These are phyloP conservation scores for Aschersonia sp. DNA, from an alignment of 2,329 filamentous ascomycete genomes.

Conservation along the genomic window DNA sequence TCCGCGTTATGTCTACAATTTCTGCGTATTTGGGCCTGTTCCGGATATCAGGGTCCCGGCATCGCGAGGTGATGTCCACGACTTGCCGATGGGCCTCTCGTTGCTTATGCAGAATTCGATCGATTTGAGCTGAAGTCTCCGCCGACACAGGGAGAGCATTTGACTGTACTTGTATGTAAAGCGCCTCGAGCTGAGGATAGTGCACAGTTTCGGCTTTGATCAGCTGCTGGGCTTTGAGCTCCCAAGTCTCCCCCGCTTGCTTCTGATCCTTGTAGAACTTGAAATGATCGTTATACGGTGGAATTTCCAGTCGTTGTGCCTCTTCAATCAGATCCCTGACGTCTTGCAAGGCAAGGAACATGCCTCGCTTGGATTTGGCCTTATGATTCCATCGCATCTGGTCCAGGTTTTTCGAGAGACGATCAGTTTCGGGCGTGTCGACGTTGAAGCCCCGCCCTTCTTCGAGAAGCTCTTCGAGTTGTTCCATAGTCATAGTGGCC, in stretches of 20 bases:
- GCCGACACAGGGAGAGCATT: conserved; percentile 65
- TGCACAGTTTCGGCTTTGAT: conserved; percentile 86
- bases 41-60: conserved; percentile 57
- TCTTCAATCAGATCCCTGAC: conserved; percentile 67
- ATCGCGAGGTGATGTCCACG: conserved; percentile 64
- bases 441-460: conserved; percentile 81
- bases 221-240: conserved; percentile 81
- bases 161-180: conserved; percentile 65
- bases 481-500: conserved; percentile 46
- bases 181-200: conserved; percentile 84
- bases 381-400: conserved; percentile 82
- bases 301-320: conserved; percentile 63
- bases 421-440: conserved; percentile 78
- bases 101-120: conserved; percentile 90
- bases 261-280: conserved; percentile 63
- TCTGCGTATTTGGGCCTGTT: conserved; percentile 79
- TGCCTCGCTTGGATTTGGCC: conserved; percentile 48
- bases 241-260: conserved; percentile 71
- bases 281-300: conserved; percentile 68
- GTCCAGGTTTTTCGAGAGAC: conserved; percentile 64
- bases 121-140: conserved; percentile 68
- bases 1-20: conserved; percentile 80
- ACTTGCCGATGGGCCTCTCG: conserved; percentile 88
- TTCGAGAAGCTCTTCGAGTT: conserved; percentile 86
- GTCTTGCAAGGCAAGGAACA: conserved; percentile 60